Percentiles rank a stretch among this genome's conserved stretches.
Conservation (phyloP, 345 rosid species). For the Aquilaria malaccensis region DNA sequence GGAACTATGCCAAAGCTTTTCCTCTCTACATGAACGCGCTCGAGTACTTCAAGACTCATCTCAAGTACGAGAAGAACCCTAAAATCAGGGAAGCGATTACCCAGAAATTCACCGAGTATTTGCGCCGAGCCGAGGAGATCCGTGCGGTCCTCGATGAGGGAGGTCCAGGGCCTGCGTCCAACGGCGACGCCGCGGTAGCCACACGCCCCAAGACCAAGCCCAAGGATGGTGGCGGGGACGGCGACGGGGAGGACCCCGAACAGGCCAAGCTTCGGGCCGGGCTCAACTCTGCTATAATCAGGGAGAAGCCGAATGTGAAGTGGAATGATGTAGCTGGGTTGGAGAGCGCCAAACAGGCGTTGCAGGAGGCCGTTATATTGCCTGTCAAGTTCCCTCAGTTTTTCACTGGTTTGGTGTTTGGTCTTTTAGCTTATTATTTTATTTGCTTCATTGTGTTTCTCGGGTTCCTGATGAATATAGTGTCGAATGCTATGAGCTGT, state of each 20-base stretch:
- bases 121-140: conserved; percentile 85
- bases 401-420: conserved; percentile 45
- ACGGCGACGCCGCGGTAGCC: conserved; percentile 65
- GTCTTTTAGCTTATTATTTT: background rate
- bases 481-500: too few relatives aligned
- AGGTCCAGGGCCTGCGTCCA: conserved; percentile 50
- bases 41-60: conserved; percentile 76
- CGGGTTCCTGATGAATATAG: too few relatives aligned
- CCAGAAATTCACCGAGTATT: conserved; percentile 72
- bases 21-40: conserved; percentile 84
- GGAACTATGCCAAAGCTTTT: conserved; percentile 73
- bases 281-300: conserved; percentile 61
- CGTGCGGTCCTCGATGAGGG: conserved; percentile 68
- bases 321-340: conserved; percentile 84
- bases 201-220: conserved; percentile 62
- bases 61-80: conserved; percentile 81
- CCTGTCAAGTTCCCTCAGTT: conserved; percentile 83
- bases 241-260: conserved; percentile 70
- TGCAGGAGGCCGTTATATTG: conserved; percentile 84
- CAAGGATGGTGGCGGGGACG: conserved; percentile 49
- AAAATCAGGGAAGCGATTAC: conserved; percentile 70
- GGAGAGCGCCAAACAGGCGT: conserved; percentile 75
- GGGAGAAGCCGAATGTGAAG: conserved; percentile 73
- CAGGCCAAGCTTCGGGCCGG: conserved; percentile 63
- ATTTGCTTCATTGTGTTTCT: background rate